Evolutionary conservation across 768 basidiomycete species (phyloP), one percentile per base, ranked within the genome.

Genomic region (Russula griseocarnosa): DNA sequence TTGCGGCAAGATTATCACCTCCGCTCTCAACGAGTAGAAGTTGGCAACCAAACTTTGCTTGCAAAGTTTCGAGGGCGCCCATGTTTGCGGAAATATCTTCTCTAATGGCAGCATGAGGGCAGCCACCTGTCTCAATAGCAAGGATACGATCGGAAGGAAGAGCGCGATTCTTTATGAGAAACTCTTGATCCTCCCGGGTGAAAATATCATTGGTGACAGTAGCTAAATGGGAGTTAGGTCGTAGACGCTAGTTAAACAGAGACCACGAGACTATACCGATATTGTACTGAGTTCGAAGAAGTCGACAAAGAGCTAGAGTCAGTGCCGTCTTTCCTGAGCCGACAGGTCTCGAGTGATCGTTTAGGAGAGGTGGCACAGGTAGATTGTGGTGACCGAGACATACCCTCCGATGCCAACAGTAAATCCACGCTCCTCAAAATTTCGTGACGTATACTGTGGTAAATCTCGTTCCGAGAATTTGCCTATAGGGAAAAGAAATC

Each of bases 121-220:
- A 99, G 1, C 97, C 96, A 20, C 94, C 95, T 0, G 96, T 99
- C 77, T 99, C 97, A 66, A 99, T 98, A 1, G 96, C 95, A 22
- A 92, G 84, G 69, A 99, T 98, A 36, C 93, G 91, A 28, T 82
- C 81, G 4, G 86, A 74, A 0, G 92, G 88, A 7, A 99, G 83
- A 0, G 96, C 96, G 62, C 88, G 83, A 76, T 98, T 92, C 71
- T 84, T 87, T 71, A 99, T 96, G 42, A 99, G 78, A 75, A 99
- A 99, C 71, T 98, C 96, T 74, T 97, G 94, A 72, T 98, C 96
- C 74, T 98, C 96, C 24, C 90, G 83, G 40, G 96, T 99, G 76
- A 99, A 99, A 73, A 99, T 99, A 75, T 99, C 96, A 76, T 99
- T 99, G n/a, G 96, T 99, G 16, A 96, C 93, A 2, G 93, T 94